Percentiles rank a stretch among this genome's conserved stretches.
phyloP scores from a whole-genome alignment of 2,329 filamentous ascomycete genomes.

The Metarhizium guizhouense region DNA sequence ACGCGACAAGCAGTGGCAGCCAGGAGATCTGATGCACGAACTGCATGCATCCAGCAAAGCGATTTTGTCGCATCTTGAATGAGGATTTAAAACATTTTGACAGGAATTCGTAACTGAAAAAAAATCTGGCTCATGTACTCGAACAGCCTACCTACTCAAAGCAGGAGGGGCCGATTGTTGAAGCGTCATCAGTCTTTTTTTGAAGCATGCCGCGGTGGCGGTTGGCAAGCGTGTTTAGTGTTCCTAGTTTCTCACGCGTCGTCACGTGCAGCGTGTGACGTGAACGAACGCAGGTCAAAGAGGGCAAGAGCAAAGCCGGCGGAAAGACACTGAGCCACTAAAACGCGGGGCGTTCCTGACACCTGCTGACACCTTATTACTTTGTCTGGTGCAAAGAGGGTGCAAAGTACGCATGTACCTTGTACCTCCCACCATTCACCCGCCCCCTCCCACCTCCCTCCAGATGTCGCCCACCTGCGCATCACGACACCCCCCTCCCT shows the following conservation, averaged over 20 bases:
- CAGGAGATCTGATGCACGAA: neutral
- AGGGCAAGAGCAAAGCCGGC: neutral
- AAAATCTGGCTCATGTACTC: no score
- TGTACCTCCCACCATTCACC: no score
- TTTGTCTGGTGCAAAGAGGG: no score
- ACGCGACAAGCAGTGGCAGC: neutral
- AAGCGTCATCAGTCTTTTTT: neutral
- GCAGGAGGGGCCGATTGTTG: neutral
- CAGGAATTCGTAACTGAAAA: neutral
- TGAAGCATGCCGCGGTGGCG: neutral
- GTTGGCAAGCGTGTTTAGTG: neutral
- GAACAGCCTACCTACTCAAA: no score
- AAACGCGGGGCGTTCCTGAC: constrained; percentile 29
- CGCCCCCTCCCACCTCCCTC: no score
- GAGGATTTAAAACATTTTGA: neutral
- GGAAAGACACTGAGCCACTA: constrained; percentile 14
- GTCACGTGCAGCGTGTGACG: neutral
- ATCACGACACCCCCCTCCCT: constrained; percentile 4
- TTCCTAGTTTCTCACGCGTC: neutral
- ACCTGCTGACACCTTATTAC: constrained; percentile 8
- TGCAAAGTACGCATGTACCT: no score
- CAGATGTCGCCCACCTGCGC: neutral
- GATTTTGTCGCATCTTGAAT: neutral
- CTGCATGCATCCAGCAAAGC: neutral
- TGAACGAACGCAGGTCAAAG: neutral